Evolutionary conservation across 805 yeast genomes (phyloP), one percentile per base, ranked within the genome.

Genomic region (Pichia eremophila): DNA sequence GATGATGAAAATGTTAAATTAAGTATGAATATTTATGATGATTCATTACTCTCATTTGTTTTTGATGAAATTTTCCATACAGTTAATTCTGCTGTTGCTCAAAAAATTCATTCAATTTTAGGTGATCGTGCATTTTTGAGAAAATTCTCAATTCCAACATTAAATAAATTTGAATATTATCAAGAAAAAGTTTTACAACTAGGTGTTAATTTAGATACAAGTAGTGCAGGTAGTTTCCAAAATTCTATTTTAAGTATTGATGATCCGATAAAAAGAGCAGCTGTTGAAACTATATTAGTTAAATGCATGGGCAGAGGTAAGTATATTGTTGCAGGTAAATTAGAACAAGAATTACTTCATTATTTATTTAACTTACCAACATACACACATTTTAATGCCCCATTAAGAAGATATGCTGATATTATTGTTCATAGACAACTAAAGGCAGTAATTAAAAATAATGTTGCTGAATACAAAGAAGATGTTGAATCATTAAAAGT

Each of bases 381-480:
- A 40, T 93, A 87, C 64, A 87, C 98, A 0, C 97, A 91, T 65
- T 90, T 90, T 70, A 84, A 86, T n/a, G 78, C 95, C 1, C 98
- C 99, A 15, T 70, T 88, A 61, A 78, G 95, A 63, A 77, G 99
- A 58, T 93, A 90, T 63, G 89, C 95, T 1, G 99, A 93, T 64
- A 73, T 87, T 45, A 78, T 90, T 55, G 98, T 87, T 38, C 99
- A 93, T 61, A 79, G 96, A 57, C 99, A 93, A 68, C 69, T 93
- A 55, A 90, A 86, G 61, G 64, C 79, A 2, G 77, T 83, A 28
- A 63, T 93, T 38, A 66, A 65, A 36, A 52, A 64, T 38, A 65
- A 63, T 3, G 50, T 58, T 9, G 74, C 71, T 15, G 74, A 71
- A 39, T 63, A 69, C 41, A 60, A 63, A 18, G 78, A 76, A 43